Evolutionary conservation across 495 filamentous ascomycete genomes (phyloP).

Genomic region (Aspergillus ellipticus): DNA sequence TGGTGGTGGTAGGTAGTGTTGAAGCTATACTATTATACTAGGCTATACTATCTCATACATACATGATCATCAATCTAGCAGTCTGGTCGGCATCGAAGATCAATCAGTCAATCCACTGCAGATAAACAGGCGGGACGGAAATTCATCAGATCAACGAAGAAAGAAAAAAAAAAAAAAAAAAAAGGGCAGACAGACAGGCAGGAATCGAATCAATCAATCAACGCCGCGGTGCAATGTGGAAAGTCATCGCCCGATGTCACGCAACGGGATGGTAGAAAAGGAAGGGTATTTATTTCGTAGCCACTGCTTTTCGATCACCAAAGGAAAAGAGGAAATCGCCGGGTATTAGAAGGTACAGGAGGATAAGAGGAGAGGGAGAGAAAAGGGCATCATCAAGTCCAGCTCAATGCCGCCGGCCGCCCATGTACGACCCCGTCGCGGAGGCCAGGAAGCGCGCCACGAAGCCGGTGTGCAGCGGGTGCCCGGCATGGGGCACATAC

Average conservation of each 20-base stretch:
- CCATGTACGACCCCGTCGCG: slow-evolving; percentile 43
- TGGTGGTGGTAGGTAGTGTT: too few relatives aligned
- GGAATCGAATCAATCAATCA: background rate
- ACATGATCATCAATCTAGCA: background rate
- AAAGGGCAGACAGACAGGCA: background rate
- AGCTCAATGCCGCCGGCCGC: slow-evolving; percentile 26
- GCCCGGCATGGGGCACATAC: slow-evolving; percentile 16
- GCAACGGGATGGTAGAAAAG: background rate
- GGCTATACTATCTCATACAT: background rate
- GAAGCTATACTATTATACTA: background rate
- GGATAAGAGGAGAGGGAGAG: background rate
- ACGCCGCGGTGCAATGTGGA: background rate
- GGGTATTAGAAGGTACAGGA: background rate
- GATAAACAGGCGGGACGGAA: background rate
- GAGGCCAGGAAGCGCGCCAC: slow-evolving; percentile 46
- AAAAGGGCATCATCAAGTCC: background rate
- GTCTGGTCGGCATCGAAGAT: background rate
- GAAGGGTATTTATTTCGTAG: background rate
- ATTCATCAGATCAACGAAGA: background rate
- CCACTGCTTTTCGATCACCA: slow-evolving; percentile 9
- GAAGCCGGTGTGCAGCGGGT: slow-evolving; percentile 23
- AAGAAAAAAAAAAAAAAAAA: background rate
- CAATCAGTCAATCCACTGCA: background rate
- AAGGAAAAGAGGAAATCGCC: background rate
- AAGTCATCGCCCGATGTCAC: background rate